Base-by-base conservation (phyloP, 106 monocot species). In the Phalaenopsis equestris region DNA sequence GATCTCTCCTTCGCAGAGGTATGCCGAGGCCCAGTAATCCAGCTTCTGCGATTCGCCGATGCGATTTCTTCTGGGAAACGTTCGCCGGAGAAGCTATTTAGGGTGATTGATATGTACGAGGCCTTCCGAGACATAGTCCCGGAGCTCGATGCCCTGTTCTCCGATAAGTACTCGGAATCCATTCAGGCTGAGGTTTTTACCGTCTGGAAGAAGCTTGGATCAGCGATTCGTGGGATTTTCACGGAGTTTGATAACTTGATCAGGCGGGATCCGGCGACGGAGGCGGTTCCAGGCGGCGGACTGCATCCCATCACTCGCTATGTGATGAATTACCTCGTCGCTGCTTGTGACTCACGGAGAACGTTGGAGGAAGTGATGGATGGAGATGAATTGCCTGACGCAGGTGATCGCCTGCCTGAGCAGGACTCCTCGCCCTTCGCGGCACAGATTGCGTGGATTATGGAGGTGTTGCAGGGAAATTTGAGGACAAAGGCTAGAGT, bases 301-400 rank as follows among this genome's bases (percentile, higher is more conserved):
- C 48, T 90, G 36, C 97, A 98, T 73, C 97, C 97, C 48, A 94
- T 98, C 55, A 92, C 92, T 23, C 89, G 94, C 9, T 98, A 94
- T 79, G 94, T 94, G n/a, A 88, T 94, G 92, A 94, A 98, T 81
- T 94, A 94, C 79, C 94, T 98, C 82, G 91, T 91, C 18, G 90
- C 94, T 3, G 96, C 94, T 9, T 90, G 90, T 64, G 86, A 75
- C 17, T 96, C 87, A 1, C 84, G 90, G 38, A 83, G 84, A 68
- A 90, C 94, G 0, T 76, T 96, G 24, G 96, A 94, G 80, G 82
- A 90, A 48, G 92, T 90, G 24, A 89, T 96, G 91, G 84, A 86
- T 10, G 96, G 88, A 37, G 90, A 94, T 18, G 80, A 67, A 11
- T 78, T 68, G 23, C 67, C 39, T 30, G 68, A 85, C 12, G 46